Evolutionary conservation across 1,139 yeast genomes (phyloP).

Genomic region (Saccharomyces hybrid): DNA sequence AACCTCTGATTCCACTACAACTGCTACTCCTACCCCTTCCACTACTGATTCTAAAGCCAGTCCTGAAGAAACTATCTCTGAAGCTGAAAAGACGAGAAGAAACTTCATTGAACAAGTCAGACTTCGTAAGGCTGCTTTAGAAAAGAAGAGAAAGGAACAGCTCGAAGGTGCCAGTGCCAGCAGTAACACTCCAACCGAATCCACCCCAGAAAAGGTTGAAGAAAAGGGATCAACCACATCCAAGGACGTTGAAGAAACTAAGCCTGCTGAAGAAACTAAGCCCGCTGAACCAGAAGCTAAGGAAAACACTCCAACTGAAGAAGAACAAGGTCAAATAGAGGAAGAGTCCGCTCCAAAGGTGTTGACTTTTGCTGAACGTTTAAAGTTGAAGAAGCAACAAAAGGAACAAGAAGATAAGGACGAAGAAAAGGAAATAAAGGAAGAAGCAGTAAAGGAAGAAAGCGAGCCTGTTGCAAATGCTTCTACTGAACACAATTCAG

Average conservation of each 20-base stretch:
- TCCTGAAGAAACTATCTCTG: constrained; percentile 7
- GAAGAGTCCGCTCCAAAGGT: constrained; percentile 9
- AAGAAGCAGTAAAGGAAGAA: constrained; percentile 11
- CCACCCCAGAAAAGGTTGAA: constrained; percentile 9
- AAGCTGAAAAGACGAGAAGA: constrained; percentile 16
- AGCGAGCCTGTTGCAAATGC: constrained; percentile 7
- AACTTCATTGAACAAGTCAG: constrained; percentile 23
- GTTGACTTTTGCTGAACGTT: constrained; percentile 17
- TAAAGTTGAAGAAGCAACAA: constrained; percentile 17
- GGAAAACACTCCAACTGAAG: constrained; percentile 15
- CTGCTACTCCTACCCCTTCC: constrained; percentile 2
- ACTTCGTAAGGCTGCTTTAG: constrained; percentile 22
- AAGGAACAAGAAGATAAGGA: constrained; percentile 15
- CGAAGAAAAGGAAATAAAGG: constrained; percentile 2
- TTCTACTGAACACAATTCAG: constrained; percentile 12
- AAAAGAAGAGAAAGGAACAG: constrained; percentile 18
- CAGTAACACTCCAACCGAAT: constrained; percentile 8
- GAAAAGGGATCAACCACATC: constrained; percentile 10
- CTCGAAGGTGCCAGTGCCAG: constrained; percentile 6
- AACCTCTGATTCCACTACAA: constrained; percentile 3
- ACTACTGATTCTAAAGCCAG: constrained; percentile 7
- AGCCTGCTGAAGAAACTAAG: constrained; percentile 7
- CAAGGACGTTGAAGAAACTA: constrained; percentile 8
- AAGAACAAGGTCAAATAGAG: constrained; percentile 13
- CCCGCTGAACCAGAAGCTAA: constrained; percentile 21